Evolutionary conservation across 2,329 filamentous ascomycete species (phyloP), one percentile per base, ranked within the genome.

Genomic region (Phaeophleospora eucalypticola): DNA sequence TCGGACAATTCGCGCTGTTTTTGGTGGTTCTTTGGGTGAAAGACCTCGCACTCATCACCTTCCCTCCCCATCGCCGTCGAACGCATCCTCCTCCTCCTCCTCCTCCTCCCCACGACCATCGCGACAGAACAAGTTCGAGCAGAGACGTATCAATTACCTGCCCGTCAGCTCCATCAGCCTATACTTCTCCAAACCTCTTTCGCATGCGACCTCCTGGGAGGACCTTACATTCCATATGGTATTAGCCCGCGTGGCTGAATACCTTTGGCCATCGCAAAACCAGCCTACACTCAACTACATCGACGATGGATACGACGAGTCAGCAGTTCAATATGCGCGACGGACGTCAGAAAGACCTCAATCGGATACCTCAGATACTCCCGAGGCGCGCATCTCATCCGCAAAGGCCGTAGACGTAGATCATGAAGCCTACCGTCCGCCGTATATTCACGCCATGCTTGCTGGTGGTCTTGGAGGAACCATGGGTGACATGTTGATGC

Each of bases 401-500:
- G 37, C 55, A 29, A 48, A 46, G 35, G 48, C 54, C 18, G 45
- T 56, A 46, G 58, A 62, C 16, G 45, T 49, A 15, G 70, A 72
- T 47, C 54, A 65, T 21, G 71, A 73, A 51, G 68, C 68, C 36
- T 68, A 66, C 44, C 67, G 73, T 35, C 72, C 73, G 44, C 72
- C 72, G 2, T 76, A 75, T 51, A 53, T 72, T 20, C 72, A 76
- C 65, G 73, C 87, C 66, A 98, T 97, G 90, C 77, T 98, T 63
- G 93, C 93, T 27, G 93, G 93, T 63, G 93, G 91, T 50, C 75
- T 94, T 43, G 93, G 94, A 63, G 93, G 93, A 43, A 90, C 87
- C 14, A 94, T 86, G 46, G 93, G 94, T 49, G 93, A 98, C 69
- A 86, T 98, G 79, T 75, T 98, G 57, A 98, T 98, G 93, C 93